Base-by-base conservation (phyloP, 2,329 filamentous ascomycete species). In the Scedosporium aurantiacum region DNA sequence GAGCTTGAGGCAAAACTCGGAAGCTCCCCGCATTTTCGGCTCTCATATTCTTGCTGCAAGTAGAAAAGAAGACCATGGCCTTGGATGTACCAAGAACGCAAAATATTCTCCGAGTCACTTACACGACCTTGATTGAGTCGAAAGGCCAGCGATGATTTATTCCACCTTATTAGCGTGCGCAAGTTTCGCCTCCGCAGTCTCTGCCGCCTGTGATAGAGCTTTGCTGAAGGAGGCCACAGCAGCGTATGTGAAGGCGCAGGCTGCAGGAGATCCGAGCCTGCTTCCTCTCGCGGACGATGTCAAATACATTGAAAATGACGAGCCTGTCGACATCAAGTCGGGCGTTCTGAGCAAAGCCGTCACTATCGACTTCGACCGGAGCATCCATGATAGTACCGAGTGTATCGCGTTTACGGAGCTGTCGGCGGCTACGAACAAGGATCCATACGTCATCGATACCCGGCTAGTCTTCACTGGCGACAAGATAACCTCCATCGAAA, bases 361-460 rank as follows among this genome's bases (percentile, higher is more conserved):
- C 52, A 67, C 65, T 56, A 66, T 73, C 58, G 72, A 70, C 65
- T 70, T 71, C 67, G 73, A 72, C 68, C 72, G 72, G 62, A 73
- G 68, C 64, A 70, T 69, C 28, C 66, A 69, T 65, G 72, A 74
- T 67, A 72, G 72, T 57, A 70, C 67, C 14, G 63, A 66, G 56
- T 74, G 72, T 63, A 70, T 71, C 21, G 70, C 71, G 28, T 74
- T 69, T 66, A 71, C 71, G 6, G 72, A 74, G 66, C 67, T 73
- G 21, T 69, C 71, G 5, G 67, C 66, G 60, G 25, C 37, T 8
- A 57, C 27, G 5, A 61, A 63, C 28, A 52, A 68, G 23, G 68
- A 70, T 61, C 74, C 73, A 5, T 74, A 75, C 63, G 74, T 75
- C 21, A 66, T 75, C 59, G 73, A 71, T 57, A 70, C 70, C 18